Evolutionary conservation across 73 alveolate genomes (phyloP).

Genomic region (Paramecium pentaurelia): DNA sequence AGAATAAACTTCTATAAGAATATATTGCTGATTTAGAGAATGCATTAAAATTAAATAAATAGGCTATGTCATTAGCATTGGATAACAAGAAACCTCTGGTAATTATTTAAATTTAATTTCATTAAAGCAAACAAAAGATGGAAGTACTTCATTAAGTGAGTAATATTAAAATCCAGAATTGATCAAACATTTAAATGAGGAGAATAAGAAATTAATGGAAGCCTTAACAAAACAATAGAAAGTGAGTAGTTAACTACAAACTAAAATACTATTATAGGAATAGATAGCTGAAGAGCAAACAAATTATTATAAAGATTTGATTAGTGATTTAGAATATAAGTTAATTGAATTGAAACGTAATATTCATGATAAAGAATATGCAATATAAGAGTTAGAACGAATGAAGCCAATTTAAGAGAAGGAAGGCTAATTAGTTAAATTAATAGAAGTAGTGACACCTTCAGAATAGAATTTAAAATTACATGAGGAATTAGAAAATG

Average conservation of each 20-base stretch:
- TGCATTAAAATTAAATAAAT: conserved; percentile 48
- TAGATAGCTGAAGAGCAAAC: conserved; percentile 43
- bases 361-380: conserved; percentile 63
- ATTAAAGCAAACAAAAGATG: background rate
- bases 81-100: background rate
- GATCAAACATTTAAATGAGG: background rate
- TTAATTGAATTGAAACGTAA: conserved; percentile 47
- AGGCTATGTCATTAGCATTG: conserved; percentile 45
- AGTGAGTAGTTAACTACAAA: background rate
- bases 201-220: background rate
- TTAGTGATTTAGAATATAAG: conserved; percentile 55
- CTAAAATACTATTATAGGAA: conserved; percentile 32
- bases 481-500: conserved; percentile 56
- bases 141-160: background rate
- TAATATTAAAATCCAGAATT: background rate
- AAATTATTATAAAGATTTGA: conserved; percentile 49
- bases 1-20: conserved; percentile 48
- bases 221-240: background rate
- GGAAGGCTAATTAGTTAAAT: conserved; percentile 30
- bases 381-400: conserved; percentile 51
- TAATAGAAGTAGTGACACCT: conserved; percentile 52
- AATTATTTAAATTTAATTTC: background rate
- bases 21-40: conserved; percentile 51
- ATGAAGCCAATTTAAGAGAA: conserved; percentile 55
- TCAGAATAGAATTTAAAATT: conserved; percentile 50